phyloP scores from a whole-genome alignment of 2,329 filamentous ascomycete genomes.

The Colletotrichum australisinense region DNA sequence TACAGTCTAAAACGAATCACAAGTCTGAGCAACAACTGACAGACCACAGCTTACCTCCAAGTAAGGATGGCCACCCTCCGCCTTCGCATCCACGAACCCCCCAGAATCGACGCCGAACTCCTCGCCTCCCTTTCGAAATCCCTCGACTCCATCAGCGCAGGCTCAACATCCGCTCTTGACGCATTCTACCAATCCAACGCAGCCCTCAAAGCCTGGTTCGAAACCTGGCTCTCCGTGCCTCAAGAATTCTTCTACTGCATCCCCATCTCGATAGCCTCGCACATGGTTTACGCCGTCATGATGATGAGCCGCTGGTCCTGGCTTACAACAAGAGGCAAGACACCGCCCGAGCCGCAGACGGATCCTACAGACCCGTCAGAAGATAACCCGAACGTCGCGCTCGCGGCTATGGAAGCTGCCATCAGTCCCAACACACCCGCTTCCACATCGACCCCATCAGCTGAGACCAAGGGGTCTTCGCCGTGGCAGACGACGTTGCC shows the following conservation, averaged over 20 bases:
- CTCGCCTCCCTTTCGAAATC: conserved; percentile 57
- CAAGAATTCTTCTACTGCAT: conserved; percentile 55
- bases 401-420: conserved; percentile 24
- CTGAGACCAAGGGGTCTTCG: background rate
- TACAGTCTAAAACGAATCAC: background rate
- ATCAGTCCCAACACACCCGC: conserved; percentile 12
- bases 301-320: conserved; percentile 65
- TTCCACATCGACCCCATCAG: background rate
- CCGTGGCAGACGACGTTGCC: background rate
- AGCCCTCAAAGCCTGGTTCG: conserved; percentile 61
- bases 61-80: conserved; percentile 53
- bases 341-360: too few species aligned
- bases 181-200: conserved; percentile 60
- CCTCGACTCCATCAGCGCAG: conserved; percentile 49
- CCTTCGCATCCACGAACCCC: conserved; percentile 61
- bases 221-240: conserved; percentile 59
- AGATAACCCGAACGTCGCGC: background rate
- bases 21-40: background rate
- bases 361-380: background rate
- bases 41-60: conserved; percentile 49
- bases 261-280: conserved; percentile 56
- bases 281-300: conserved; percentile 62
- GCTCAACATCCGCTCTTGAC: conserved; percentile 57
- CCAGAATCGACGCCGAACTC: conserved; percentile 52
- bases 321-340: conserved; percentile 43